Conservation (phyloP, 768 basidiomycete genomes). For the Floccularia luteovirens region DNA sequence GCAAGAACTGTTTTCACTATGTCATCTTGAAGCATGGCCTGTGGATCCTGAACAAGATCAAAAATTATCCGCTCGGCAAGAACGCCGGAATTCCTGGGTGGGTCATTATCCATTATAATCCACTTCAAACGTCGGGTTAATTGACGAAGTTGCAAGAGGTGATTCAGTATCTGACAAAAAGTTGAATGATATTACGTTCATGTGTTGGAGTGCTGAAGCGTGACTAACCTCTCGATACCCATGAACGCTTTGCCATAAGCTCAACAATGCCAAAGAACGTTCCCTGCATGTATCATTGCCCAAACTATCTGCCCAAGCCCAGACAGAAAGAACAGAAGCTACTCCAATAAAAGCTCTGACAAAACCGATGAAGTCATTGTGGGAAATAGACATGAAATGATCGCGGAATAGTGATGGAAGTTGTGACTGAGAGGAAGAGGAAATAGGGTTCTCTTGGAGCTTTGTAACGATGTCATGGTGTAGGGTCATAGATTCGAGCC, state of each 20-base stretch:
- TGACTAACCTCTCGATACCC: constrained; percentile 64
- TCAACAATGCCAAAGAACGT: constrained; percentile 52
- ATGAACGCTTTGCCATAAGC: constrained; percentile 57
- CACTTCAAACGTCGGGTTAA: constrained; percentile 66
- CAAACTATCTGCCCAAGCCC: constrained; percentile 76
- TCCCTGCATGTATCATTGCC: constrained; percentile 59
- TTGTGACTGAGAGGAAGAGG: constrained; percentile 21
- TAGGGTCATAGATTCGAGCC: constrained; percentile 63
- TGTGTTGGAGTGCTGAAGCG: not conserved
- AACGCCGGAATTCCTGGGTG: constrained; percentile 55
- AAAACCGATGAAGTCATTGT: constrained; percentile 57
- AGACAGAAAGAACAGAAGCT: constrained; percentile 58
- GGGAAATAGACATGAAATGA: constrained; percentile 20
- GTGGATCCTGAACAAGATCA: constrained; percentile 53
- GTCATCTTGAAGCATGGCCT: constrained; percentile 49
- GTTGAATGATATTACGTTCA: not conserved
- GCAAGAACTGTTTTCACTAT: constrained; percentile 52
- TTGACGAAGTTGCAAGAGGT: constrained; percentile 64
- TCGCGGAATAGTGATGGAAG: constrained; percentile 31
- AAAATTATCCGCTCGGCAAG: constrained; percentile 64
- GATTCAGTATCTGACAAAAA: constrained; percentile 57
- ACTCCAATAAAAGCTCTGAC: constrained; percentile 64
- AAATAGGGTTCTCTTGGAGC: constrained; percentile 31
- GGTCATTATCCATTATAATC: constrained; percentile 56
- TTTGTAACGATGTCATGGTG: constrained; percentile 43